phyloP scores from a whole-genome alignment of 805 yeast genomes.

The Wickerhamiella azymoides region DNA sequence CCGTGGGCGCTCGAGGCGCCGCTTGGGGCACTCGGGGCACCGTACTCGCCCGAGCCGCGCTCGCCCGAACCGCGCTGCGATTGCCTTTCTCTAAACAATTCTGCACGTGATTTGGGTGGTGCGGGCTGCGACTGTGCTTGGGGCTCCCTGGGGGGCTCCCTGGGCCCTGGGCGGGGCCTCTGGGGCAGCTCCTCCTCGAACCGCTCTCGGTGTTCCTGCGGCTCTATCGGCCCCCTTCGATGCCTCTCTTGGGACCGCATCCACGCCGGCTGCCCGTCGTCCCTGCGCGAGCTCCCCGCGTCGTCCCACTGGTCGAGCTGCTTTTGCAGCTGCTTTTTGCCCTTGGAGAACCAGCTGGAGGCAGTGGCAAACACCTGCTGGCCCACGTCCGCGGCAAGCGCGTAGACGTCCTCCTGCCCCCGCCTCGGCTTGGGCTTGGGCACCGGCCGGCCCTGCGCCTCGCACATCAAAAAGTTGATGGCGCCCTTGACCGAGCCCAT shows the following conservation, averaged over 20 bases:
- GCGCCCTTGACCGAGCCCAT: constrained; percentile 46
- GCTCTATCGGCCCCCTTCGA: too few species aligned
- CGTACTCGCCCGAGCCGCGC: too few species aligned
- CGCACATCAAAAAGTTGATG: constrained; percentile 49
- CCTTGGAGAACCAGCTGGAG: constrained; percentile 41
- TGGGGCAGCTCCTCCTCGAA: background rate
- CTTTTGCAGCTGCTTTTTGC: constrained; percentile 45
- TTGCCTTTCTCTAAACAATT: constrained; percentile 10
- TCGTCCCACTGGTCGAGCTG: constrained; percentile 42
- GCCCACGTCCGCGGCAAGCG: constrained; percentile 40
- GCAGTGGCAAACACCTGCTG: constrained; percentile 46
- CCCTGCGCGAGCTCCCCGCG: constrained; percentile 9
- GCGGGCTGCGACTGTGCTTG: background rate
- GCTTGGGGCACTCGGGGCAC: background rate
- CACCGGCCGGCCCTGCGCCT: constrained; percentile 34
- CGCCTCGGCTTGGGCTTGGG: constrained; percentile 18
- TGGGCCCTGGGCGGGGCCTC: too few species aligned
- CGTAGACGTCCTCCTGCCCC: constrained; percentile 27
- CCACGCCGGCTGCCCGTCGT: constrained; percentile 52
- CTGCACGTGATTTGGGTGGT: constrained; percentile 8
- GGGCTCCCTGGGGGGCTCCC: too few species aligned
- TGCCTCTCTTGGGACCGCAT: constrained; percentile 41
- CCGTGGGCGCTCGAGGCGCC: background rate
- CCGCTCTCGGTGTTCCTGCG: too few species aligned
- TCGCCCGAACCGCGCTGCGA: constrained; percentile 4